These are phyloP conservation scores for Isabelozyma rhagii DNA, from an alignment of 805 yeast species.

Conservation along the genomic window DNA sequence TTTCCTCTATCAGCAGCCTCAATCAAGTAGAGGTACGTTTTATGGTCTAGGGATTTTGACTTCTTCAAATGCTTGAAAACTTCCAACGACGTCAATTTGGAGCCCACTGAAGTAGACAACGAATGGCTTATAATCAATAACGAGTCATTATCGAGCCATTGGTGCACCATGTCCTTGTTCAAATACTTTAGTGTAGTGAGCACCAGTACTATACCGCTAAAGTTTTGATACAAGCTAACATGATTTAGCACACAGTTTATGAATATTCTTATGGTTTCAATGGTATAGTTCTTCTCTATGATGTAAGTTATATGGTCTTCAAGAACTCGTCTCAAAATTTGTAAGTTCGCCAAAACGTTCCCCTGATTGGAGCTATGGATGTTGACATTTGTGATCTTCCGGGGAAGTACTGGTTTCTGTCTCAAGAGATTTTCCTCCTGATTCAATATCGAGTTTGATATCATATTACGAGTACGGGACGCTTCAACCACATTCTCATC, in stretches of 20 bases:
- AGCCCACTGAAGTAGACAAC: slow-evolving; percentile 23
- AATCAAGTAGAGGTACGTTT: slow-evolving; percentile 20
- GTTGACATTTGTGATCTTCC: slow-evolving; percentile 21
- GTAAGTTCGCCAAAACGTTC: slow-evolving; percentile 28
- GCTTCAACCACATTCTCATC: not conserved
- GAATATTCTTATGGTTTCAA: slow-evolving; percentile 22
- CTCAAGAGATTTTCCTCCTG: slow-evolving; percentile 9
- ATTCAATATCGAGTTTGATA: slow-evolving; percentile 6
- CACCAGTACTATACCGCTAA: slow-evolving; percentile 23
- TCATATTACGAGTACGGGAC: not conserved
- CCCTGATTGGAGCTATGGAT: slow-evolving; percentile 25
- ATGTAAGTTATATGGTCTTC: slow-evolving; percentile 20
- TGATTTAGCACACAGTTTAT: slow-evolving; percentile 37
- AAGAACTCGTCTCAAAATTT: slow-evolving; percentile 19
- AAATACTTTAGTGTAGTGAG: slow-evolving; percentile 13
- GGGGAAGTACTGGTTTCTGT: slow-evolving; percentile 10
- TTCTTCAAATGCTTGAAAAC: slow-evolving; percentile 19
- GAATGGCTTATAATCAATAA: slow-evolving; percentile 24
- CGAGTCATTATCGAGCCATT: slow-evolving; percentile 31
- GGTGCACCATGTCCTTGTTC: slow-evolving; percentile 10
- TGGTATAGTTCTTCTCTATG: slow-evolving; percentile 4
- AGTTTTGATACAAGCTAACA: slow-evolving; percentile 30
- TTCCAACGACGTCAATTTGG: slow-evolving; percentile 21
- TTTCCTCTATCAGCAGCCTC: slow-evolving; percentile 22
- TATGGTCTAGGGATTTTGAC: slow-evolving; percentile 6